Conservation (phyloP, 1,284 basidiomycete genomes). For the Leccinum colubrinum region DNA sequence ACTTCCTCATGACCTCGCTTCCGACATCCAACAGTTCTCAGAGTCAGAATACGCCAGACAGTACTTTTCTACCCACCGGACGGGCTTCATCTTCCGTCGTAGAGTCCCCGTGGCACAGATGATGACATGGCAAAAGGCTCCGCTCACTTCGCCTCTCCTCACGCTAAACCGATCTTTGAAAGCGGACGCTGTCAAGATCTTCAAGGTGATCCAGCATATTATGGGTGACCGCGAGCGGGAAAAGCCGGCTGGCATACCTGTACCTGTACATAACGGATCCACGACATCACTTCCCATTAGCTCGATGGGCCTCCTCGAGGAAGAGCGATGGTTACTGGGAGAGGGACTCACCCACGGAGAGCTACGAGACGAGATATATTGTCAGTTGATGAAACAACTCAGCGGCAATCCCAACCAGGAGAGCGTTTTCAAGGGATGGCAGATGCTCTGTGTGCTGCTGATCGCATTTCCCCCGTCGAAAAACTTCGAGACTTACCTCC, state of each 20-base stretch:
- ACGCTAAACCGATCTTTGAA: constrained; percentile 63
- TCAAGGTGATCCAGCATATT: constrained; percentile 86
- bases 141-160: constrained; percentile 73
- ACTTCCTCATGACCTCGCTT: constrained; percentile 74
- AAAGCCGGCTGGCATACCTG: constrained; percentile 45
- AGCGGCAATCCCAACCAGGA: constrained; percentile 81
- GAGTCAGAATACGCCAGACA: constrained; percentile 80
- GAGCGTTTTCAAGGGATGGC: constrained; percentile 87
- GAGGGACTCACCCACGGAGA: constrained; percentile 78
- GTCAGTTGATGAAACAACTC: constrained; percentile 89
- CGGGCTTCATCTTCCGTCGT: constrained; percentile 80
- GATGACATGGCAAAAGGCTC: constrained; percentile 86
- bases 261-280: constrained; percentile 51
- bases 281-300: constrained; percentile 48
- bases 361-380: constrained; percentile 89
- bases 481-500: constrained; percentile 82
- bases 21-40: constrained; percentile 82
- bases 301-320: constrained; percentile 60
- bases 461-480: constrained; percentile 90
- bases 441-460: constrained; percentile 83
- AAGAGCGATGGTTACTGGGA: constrained; percentile 82
- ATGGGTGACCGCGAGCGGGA: constrained; percentile 89
- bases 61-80: constrained; percentile 87
- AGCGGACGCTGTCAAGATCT: constrained; percentile 78
- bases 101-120: constrained; percentile 78